Evolutionary conservation across 495 filamentous ascomycete species (phyloP), one percentile per base, ranked within the genome.

Genomic region (Penicillium atrosanguineum): DNA sequence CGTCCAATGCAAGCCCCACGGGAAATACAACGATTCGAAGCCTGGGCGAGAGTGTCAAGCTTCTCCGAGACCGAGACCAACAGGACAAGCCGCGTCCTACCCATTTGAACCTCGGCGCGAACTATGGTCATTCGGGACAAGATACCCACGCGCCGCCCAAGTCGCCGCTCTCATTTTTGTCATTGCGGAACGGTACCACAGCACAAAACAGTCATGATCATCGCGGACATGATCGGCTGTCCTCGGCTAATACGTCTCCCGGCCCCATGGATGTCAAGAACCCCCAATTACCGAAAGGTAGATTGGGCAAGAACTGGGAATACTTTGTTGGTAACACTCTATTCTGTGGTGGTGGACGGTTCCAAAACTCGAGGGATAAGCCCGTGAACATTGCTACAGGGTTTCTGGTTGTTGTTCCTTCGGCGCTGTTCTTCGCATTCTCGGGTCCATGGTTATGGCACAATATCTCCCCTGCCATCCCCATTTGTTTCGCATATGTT

Each of bases 371-470:
- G 45, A 82, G 84, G 55, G 87, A 95, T 55, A 83, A 87, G 58
- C 94, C 94, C n/a, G 83, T 98, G 61, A 96, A 96, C 57, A 84
- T 97, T 60, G 85, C 83, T 38, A 98, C 94, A 11, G 92, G 86
- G 18, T 68, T 91, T 40, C 67, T 95, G 18, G 79, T 95, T 12
- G 70, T 91, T 26, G 56, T 96, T 26, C 95, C 95, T 2, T 76
- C 82, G 26, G 79, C 81, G 25, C 76, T 98, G 38, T 98, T 96
- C 73, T 89, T 96, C 69, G 81, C 70, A 38, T 96, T 85, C 64
- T 96, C 91, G 79, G 94, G 87, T 18, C 84, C 92, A 46, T 98
- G 89, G 84, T 65, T 97, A 44, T 97, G 92, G 90, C 78, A 84
- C 60, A 82, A 97, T 61, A 80, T 96, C 59, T 96, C 91, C 15